phyloP scores from a whole-genome alignment of 495 filamentous ascomycete species.

The Lophiostoma macrostomum region DNA sequence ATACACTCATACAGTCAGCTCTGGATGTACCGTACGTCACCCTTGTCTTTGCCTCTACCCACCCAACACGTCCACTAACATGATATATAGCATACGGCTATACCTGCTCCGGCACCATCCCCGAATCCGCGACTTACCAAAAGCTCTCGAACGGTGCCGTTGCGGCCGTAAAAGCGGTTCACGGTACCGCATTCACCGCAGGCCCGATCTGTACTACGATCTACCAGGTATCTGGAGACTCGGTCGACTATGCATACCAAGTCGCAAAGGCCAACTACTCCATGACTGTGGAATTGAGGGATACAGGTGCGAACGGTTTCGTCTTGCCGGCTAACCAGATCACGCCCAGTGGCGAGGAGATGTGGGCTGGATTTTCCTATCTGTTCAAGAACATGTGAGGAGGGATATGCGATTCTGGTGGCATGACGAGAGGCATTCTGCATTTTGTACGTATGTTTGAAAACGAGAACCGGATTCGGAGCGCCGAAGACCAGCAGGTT shows the following conservation, averaged over 20 bases:
- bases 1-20: slow-evolving; percentile 59
- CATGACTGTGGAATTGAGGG: slow-evolving; percentile 56
- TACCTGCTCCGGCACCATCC: slow-evolving; percentile 46
- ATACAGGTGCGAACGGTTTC: slow-evolving; percentile 52
- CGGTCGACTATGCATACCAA: slow-evolving; percentile 55
- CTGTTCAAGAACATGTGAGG: slow-evolving; percentile 47
- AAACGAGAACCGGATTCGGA: too few species aligned
- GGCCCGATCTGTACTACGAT: slow-evolving; percentile 59
- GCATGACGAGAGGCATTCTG: not conserved
- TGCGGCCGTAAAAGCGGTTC: slow-evolving; percentile 42
- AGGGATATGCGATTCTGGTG: not conserved
- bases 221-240: slow-evolving; percentile 55
- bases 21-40: slow-evolving; percentile 42
- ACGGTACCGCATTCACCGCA: slow-evolving; percentile 46
- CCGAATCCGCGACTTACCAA: slow-evolving; percentile 41
- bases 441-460: too few species aligned
- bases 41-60: slow-evolving; percentile 32
- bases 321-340: slow-evolving; percentile 58
- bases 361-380: slow-evolving; percentile 55
- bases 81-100: slow-evolving; percentile 47
- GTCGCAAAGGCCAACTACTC: slow-evolving; percentile 51
- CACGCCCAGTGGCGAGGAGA: slow-evolving; percentile 49
- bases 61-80: slow-evolving; percentile 41
- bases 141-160: slow-evolving; percentile 35
- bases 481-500: too few species aligned